Evolutionary conservation across 2,329 filamentous ascomycete species (phyloP), one percentile per base, ranked within the genome.

Genomic region (Colletotrichum destructivum): DNA sequence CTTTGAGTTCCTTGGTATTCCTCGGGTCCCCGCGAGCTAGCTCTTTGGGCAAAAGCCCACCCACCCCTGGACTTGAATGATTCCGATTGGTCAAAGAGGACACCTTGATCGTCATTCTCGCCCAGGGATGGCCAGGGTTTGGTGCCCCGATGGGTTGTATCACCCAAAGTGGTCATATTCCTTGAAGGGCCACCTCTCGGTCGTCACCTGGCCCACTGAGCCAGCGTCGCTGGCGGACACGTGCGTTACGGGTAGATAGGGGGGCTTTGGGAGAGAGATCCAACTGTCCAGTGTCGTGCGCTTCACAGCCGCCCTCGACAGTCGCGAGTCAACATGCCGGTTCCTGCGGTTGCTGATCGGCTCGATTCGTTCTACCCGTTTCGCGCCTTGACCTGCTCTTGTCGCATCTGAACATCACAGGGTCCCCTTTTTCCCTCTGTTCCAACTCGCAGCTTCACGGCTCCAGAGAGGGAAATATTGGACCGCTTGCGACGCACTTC

Each of bases 191-290:
- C 26, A 26, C 63, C 40, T 60, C 38, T 13, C 13, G 31, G 38
- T 35, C 13, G 23, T 40, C 44, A 23, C 42, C 59, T 16, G 42
- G 42, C 16, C 13, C 31, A 11, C 35, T 3, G 40, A 13, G 66
- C 59, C 51, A 2, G 55, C 46, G 47, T 49, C 68, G 26, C 69
- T 23, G 46, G 7, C 51, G 46, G 35, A 67, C 63, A 67, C 56
- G 68, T 70, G 68, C 63, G 62, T 70, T 67, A 62, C 55, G 68
- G 59, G 62, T 70, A 66, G n/a, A 26, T 26, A 70, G 47, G 40
- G 44, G 8, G 13, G 12, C 18, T 4, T 44, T 21, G 23, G 57
- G 18, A 7, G 42, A 40, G 18, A 18, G 7, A 13, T 26, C 44
- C 42, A 47, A 38, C 26, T 26, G 26, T 4, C 18, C 13, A 60